phyloP scores from a whole-genome alignment of 2,329 filamentous ascomycete genomes.

The Pseudogymnoascus sp. region DNA sequence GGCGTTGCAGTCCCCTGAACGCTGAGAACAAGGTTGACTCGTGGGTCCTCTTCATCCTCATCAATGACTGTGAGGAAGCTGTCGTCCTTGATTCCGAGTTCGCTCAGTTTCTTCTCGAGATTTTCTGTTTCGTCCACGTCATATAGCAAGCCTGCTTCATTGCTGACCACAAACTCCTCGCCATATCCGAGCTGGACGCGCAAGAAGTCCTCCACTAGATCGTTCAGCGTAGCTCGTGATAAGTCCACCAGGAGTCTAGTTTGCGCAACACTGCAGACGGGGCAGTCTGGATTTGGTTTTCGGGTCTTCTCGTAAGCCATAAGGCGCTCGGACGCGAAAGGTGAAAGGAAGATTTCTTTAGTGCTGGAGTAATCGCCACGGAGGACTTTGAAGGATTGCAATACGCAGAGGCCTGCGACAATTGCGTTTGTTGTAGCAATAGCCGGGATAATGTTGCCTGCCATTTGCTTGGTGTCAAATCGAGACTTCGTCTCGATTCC shows the following conservation, averaged over 20 bases:
- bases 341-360: slow-evolving; percentile 79
- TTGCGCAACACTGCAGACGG: slow-evolving; percentile 71
- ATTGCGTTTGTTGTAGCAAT: slow-evolving; percentile 98
- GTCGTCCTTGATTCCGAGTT: slow-evolving; percentile 67
- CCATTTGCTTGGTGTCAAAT: slow-evolving; percentile 98
- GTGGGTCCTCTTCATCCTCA: slow-evolving; percentile 63
- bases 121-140: slow-evolving; percentile 87
- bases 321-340: slow-evolving; percentile 49
- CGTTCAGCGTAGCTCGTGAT: slow-evolving; percentile 62
- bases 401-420: slow-evolving; percentile 82
- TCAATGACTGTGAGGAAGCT: slow-evolving; percentile 79
- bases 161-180: slow-evolving; percentile 72
- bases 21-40: slow-evolving; percentile 72
- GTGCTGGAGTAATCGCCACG: slow-evolving; percentile 60
- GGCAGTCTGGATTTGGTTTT: slow-evolving; percentile 70
- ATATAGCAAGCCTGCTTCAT: slow-evolving; percentile 69
- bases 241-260: slow-evolving; percentile 60
- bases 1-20: slow-evolving; percentile 42
- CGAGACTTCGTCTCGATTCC: slow-evolving; percentile 81
- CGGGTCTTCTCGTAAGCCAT: slow-evolving; percentile 49
- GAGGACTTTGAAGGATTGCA: slow-evolving; percentile 88
- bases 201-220: slow-evolving; percentile 70
- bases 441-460: slow-evolving; percentile 95
- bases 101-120: slow-evolving; percentile 65
- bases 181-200: slow-evolving; percentile 64